Percentiles rank a stretch among this genome's conserved stretches.
Conservation (phyloP, 768 basidiomycete species). For the Amanita polypyramis region DNA sequence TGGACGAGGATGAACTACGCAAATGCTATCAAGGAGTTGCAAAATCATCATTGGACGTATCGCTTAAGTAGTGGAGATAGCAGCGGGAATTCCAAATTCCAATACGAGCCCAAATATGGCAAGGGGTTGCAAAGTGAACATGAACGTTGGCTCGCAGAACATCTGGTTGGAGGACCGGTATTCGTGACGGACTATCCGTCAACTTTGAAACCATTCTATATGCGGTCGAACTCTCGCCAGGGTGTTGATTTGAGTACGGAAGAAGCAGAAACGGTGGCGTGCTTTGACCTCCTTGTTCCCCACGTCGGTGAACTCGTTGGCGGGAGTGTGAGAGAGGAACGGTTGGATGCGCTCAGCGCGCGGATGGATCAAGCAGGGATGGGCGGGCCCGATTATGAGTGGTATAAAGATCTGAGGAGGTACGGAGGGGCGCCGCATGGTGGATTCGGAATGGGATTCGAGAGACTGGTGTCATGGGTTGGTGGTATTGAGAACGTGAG, state of each 20-base stretch:
- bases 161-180: conserved; percentile 58
- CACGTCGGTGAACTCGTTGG: conserved; percentile 84
- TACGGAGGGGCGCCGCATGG: conserved; percentile 89
- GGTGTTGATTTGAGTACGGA: conserved; percentile 9
- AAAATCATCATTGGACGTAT: conserved; percentile 18
- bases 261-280: conserved; percentile 60
- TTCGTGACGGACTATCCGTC: conserved; percentile 90
- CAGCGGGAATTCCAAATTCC: conserved; percentile 31
- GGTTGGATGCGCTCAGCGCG: conserved; percentile 36
- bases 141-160: conserved; percentile 81
- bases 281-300: conserved; percentile 92
- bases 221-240: conserved; percentile 51
- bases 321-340: conserved; percentile 83
- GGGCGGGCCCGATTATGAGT: conserved; percentile 36
- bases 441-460: conserved; percentile 95
- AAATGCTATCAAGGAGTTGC: conserved; percentile 56
- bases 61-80: conserved; percentile 10
- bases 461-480: conserved; percentile 80
- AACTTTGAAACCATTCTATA: conserved; percentile 88
- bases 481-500: conserved; percentile 84
- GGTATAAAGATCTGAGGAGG: conserved; percentile 78
- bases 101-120: conserved; percentile 57
- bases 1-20: conserved; percentile 78
- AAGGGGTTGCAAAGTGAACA: conserved; percentile 76
- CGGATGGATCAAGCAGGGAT: conserved; percentile 35